These are phyloP conservation scores for Blepharisma stoltei DNA, from an alignment of 73 alveolate species.

Conservation along the genomic window DNA sequence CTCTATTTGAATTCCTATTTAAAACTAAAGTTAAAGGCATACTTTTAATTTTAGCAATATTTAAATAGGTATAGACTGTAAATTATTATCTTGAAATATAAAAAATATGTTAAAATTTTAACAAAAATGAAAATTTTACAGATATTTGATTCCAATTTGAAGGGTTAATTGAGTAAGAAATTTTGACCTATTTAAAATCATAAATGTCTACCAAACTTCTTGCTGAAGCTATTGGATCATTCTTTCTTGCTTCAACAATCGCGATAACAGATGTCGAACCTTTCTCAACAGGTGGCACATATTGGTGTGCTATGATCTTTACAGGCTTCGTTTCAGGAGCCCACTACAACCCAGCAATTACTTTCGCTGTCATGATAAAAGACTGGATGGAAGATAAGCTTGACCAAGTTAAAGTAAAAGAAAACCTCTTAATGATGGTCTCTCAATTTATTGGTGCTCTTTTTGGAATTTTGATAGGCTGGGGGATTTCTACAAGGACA, in stretches of 20 bases:
- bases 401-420: neutral
- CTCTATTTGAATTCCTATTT: too few relatives aligned
- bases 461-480: neutral
- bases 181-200: neutral
- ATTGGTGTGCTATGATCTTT: neutral
- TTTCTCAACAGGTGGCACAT: neutral
- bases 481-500: neutral
- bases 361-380: neutral
- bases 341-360: constrained; percentile 21
- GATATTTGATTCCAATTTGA: too few relatives aligned
- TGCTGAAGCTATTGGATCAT: neutral
- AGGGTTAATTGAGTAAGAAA: too few relatives aligned
- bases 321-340: constrained; percentile 23
- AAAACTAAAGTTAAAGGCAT: too few relatives aligned
- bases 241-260: neutral
- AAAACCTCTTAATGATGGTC: neutral
- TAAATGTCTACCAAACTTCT: neutral
- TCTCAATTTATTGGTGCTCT: neutral
- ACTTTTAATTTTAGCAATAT: too few relatives aligned
- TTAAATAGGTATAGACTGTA: too few relatives aligned
- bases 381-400: neutral
- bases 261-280: neutral
- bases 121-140: too few relatives aligned
- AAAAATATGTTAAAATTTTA: too few relatives aligned
- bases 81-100: too few relatives aligned